Conservation (phyloP, 768 basidiomycete genomes). For the Amanita molliuscula region DNA sequence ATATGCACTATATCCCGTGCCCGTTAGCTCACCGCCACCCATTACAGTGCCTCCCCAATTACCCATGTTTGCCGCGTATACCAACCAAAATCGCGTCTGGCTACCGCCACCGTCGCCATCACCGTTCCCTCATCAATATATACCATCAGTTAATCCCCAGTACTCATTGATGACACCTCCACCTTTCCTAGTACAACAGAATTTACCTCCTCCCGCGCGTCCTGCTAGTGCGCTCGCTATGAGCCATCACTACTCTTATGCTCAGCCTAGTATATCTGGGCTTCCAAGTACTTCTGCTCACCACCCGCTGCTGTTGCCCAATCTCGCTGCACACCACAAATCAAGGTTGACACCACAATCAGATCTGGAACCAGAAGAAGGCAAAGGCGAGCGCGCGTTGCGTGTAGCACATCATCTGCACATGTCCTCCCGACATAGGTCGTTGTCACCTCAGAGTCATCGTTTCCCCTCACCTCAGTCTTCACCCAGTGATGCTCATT, state of each 20-base stretch:
- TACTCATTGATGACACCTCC: slow-evolving; percentile 3
- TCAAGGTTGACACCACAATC: slow-evolving; percentile 10
- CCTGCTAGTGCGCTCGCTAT: slow-evolving; percentile 38
- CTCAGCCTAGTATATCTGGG: slow-evolving; percentile 19
- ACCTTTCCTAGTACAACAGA: slow-evolving; percentile 6
- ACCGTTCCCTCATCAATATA: slow-evolving; percentile 22
- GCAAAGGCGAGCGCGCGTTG: slow-evolving; percentile 50
- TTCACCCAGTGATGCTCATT: not conserved
- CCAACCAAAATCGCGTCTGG: slow-evolving; percentile 42
- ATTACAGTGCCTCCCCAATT: slow-evolving; percentile 24
- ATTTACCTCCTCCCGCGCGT: slow-evolving; percentile 22
- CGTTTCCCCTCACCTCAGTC: slow-evolving; percentile 31
- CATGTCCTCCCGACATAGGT: slow-evolving; percentile 43
- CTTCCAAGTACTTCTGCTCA: slow-evolving; percentile 22
- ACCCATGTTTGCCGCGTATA: slow-evolving; percentile 24
- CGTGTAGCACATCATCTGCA: slow-evolving; percentile 52
- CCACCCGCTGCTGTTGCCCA: slow-evolving; percentile 20
- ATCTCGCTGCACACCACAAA: slow-evolving; percentile 16
- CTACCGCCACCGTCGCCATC: slow-evolving; percentile 25
- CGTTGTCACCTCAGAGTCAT: slow-evolving; percentile 53
- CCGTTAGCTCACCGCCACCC: slow-evolving; percentile 16
- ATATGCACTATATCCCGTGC: slow-evolving; percentile 10
- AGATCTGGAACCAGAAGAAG: slow-evolving; percentile 36
- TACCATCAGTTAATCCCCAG: slow-evolving; percentile 15
- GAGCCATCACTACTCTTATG: slow-evolving; percentile 17